Evolutionary conservation across 1,284 basidiomycete genomes (phyloP).

Genomic region (Leccinum pachyderme): DNA sequence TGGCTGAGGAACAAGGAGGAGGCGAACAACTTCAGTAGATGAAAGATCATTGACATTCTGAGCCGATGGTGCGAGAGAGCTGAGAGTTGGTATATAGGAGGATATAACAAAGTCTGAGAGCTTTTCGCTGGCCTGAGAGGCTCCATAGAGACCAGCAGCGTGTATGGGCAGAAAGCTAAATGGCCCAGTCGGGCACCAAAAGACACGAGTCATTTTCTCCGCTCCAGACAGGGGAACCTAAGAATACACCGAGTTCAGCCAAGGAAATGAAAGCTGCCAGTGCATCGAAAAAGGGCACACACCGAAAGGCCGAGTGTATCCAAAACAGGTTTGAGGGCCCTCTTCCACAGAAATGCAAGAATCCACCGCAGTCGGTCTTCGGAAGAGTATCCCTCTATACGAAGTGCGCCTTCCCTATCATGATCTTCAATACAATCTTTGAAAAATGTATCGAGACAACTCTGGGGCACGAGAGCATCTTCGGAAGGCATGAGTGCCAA

Average conservation of each 20-base stretch:
- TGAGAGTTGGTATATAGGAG: background rate
- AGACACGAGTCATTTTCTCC: background rate
- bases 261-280: background rate
- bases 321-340: background rate
- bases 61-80: background rate
- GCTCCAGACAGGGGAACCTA: background rate
- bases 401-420: background rate
- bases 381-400: background rate
- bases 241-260: background rate
- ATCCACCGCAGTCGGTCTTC: background rate
- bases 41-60: background rate
- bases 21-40: background rate
- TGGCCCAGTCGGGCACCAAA: background rate
- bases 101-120: background rate
- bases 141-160: background rate
- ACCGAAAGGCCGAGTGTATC: background rate
- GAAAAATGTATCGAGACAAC: background rate
- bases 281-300: background rate
- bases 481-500: background rate
- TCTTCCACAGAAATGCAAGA: background rate
- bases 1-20: background rate
- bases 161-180: background rate
- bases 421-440: background rate
- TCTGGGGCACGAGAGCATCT: background rate
- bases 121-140: background rate